These are phyloP conservation scores for Helianthus tuberosus DNA, from an alignment of 129 eudicot species.

Conservation along the genomic window DNA sequence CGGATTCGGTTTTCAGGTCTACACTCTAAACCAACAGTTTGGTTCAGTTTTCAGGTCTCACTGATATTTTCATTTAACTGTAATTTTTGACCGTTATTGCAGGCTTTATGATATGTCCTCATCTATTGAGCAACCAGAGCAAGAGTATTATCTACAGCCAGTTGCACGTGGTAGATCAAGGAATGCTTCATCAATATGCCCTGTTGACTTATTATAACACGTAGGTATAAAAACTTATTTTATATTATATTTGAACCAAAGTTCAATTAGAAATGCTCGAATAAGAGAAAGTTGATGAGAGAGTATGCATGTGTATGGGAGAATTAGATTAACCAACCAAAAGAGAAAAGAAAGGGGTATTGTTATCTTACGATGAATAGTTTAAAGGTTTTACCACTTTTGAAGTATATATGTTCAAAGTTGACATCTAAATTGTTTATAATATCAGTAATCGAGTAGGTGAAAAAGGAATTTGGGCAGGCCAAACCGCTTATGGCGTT, in stretches of 20 bases:
- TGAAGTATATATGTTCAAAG: not conserved
- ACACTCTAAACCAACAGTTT: not conserved
- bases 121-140: constrained; percentile 70
- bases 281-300: too few relatives aligned
- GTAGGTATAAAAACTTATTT: too few relatives aligned
- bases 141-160: constrained; percentile 92
- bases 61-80: not conserved
- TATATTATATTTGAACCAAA: too few relatives aligned
- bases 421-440: constrained; percentile 20
- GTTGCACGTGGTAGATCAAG: constrained; percentile 65
- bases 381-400: not conserved
- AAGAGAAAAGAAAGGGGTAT: too few relatives aligned
- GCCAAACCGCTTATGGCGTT: too few relatives aligned
- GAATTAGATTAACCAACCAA: too few relatives aligned
- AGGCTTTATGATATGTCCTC: constrained; percentile 87
- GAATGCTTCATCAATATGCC: constrained; percentile 86
- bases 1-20: constrained; percentile 95
- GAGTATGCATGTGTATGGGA: too few relatives aligned
- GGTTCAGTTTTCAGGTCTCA: not conserved
- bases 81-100: constrained; percentile 27
- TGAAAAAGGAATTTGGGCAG: too few relatives aligned
- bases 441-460: constrained; percentile 88
- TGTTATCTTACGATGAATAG: not conserved
- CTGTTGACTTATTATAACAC: constrained; percentile 91
- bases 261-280: too few relatives aligned